A percentile compares a stretch with the other conserved stretches of the same genome.
Evolutionary conservation across 2,329 filamentous ascomycete species (phyloP).

Genomic region (Cercospora citrullina): DNA sequence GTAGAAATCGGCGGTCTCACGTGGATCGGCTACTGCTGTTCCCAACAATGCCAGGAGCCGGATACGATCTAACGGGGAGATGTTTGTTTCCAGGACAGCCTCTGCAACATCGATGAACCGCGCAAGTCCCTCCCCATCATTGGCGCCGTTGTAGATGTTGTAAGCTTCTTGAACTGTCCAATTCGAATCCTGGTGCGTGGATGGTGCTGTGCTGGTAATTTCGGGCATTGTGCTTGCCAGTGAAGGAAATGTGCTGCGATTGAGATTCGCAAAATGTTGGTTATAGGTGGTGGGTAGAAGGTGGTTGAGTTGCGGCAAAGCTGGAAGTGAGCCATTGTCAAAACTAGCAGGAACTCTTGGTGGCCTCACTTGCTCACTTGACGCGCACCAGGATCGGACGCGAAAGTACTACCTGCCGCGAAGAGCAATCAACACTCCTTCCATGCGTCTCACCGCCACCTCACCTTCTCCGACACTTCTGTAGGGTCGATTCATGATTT

Average conservation of each 20-base stretch:
- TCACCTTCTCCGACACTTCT: background rate
- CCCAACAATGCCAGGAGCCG: background rate
- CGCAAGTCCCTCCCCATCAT: background rate
- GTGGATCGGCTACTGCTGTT: background rate
- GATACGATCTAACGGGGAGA: background rate
- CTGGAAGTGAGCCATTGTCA: background rate
- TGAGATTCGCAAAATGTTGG: background rate
- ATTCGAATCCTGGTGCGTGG: background rate
- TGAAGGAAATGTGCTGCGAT: background rate
- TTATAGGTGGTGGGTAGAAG: background rate
- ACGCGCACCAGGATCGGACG: background rate
- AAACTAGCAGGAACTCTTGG: background rate
- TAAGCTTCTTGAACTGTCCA: background rate
- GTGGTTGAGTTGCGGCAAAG: background rate
- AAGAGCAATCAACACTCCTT: background rate
- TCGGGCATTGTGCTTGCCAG: background rate
- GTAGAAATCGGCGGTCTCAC: background rate
- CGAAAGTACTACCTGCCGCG: background rate
- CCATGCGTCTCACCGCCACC: background rate
- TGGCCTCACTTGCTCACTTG: background rate
- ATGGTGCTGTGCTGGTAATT: background rate
- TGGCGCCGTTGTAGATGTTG: background rate
- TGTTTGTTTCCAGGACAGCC: background rate
- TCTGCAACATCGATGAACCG: background rate
- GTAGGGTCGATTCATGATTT: background rate